These are phyloP conservation scores for Podospora comata DNA, from an alignment of 495 filamentous ascomycete genomes.

Conservation along the genomic window DNA sequence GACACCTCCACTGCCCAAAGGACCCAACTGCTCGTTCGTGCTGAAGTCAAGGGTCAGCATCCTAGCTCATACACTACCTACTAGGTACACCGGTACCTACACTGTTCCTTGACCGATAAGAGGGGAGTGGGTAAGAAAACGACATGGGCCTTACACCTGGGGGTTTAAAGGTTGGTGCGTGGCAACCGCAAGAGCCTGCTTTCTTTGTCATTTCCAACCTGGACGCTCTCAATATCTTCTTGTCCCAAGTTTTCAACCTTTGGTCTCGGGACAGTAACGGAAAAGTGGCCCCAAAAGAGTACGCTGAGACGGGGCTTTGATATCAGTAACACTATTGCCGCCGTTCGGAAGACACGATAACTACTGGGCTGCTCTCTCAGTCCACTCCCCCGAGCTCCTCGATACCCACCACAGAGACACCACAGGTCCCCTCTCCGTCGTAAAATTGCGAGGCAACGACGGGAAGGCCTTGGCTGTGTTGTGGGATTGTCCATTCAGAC, in stretches of 20 bases:
- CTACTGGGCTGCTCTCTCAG: slow-evolving; percentile 1
- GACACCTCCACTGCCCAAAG: neutral
- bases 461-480: slow-evolving; percentile 25
- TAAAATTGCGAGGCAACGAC: slow-evolving; percentile 22
- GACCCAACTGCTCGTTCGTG: slow-evolving; percentile 19
- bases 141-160: slow-evolving; percentile 16
- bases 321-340: slow-evolving; percentile 11
- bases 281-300: neutral
- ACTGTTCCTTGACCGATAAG: slow-evolving; percentile 19
- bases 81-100: neutral
- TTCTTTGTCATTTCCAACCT: slow-evolving; percentile 17
- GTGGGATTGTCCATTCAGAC: slow-evolving; percentile 30
- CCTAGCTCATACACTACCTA: neutral
- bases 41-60: slow-evolving; percentile 1
- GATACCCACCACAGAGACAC: slow-evolving; percentile 17
- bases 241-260: neutral
- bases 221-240: slow-evolving; percentile 5
- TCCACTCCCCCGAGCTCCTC: slow-evolving; percentile 34
- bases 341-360: slow-evolving; percentile 11
- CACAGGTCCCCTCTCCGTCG: neutral
- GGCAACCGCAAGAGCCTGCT: slow-evolving; percentile 12
- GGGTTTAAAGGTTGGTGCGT: slow-evolving; percentile 19
- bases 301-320: slow-evolving; percentile 2
- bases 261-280: slow-evolving; percentile 6
- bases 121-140: slow-evolving; percentile 7